Evolutionary conservation across 139 green algal genomes (phyloP).

Genomic region (Closterium sp.): DNA sequence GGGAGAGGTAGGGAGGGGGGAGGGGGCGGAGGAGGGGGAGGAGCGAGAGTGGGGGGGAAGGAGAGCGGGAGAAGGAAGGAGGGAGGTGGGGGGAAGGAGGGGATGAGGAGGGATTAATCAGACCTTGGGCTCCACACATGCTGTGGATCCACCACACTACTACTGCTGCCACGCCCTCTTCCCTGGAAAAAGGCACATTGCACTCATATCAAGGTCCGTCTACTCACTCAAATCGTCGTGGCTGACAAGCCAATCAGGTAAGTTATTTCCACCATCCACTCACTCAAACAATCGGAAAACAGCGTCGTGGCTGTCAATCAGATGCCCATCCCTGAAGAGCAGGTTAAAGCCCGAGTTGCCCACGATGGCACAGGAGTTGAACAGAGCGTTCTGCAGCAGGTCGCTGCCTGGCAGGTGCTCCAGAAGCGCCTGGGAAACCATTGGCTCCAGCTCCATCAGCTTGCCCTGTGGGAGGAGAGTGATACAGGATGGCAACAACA

Average conservation of each 20-base stretch:
- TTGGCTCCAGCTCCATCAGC: background rate
- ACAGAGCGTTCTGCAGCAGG: constrained; percentile 21
- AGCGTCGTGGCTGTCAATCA: constrained; percentile 42
- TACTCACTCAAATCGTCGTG: constrained; percentile 4
- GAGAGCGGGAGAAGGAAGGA: background rate
- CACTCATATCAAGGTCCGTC: too few relatives aligned
- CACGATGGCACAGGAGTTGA: constrained; percentile 47
- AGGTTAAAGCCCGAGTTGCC: constrained; percentile 37
- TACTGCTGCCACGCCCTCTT: too few relatives aligned
- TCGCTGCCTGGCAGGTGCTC: constrained; percentile 33
- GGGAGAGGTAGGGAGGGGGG: background rate
- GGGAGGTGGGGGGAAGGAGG: background rate
- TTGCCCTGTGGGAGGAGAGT: background rate
- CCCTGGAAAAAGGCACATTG: too few relatives aligned
- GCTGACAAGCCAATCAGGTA: background rate
- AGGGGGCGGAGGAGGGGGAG: background rate
- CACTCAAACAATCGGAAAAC: constrained; percentile 39
- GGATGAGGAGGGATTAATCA: too few relatives aligned
- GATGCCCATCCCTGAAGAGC: constrained; percentile 33
- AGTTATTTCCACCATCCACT: background rate
- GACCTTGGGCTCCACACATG: too few relatives aligned
- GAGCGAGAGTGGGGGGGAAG: background rate
- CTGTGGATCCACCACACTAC: too few relatives aligned
- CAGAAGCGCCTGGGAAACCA: constrained; percentile 8
- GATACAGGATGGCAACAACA: background rate